These are phyloP conservation scores for Aureobasidium mangrovei DNA, from an alignment of 2,329 filamentous ascomycete genomes.

Conservation along the genomic window DNA sequence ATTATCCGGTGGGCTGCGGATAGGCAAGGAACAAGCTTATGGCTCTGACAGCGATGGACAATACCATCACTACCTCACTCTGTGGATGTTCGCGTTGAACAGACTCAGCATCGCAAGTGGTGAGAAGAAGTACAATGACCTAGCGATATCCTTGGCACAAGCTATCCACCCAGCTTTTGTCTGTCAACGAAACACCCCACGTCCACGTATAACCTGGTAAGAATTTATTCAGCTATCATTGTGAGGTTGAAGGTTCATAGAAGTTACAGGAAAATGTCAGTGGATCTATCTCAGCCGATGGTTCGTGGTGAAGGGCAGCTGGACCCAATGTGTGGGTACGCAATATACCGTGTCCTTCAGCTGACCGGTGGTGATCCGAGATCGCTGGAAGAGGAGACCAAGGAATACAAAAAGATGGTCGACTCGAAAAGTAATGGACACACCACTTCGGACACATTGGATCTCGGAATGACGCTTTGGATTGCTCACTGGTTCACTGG, in stretches of 20 bases:
- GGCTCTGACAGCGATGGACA: conserved; percentile 50
- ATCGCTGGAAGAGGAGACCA: conserved; percentile 42
- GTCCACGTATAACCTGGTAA: conserved; percentile 43
- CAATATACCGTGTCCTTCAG: conserved; percentile 43
- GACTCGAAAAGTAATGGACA: conserved; percentile 35
- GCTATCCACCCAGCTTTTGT: conserved; percentile 48
- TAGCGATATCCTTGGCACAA: conserved; percentile 44
- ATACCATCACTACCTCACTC: conserved; percentile 53
- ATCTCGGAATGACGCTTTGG: conserved; percentile 54
- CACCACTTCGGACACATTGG: conserved; percentile 43
- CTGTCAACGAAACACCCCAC: conserved; percentile 25
- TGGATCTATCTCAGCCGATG: conserved; percentile 39
- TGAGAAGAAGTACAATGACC: conserved; percentile 40
- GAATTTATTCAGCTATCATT: neutral
- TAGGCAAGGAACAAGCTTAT: conserved; percentile 44
- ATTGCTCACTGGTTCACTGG: conserved; percentile 43
- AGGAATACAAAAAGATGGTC: conserved; percentile 44
- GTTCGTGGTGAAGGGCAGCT: conserved; percentile 47
- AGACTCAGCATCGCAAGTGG: conserved; percentile 42
- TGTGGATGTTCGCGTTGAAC: conserved; percentile 57
- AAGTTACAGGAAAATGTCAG: conserved; percentile 37
- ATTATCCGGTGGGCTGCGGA: conserved; percentile 47
- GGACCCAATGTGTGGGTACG: conserved; percentile 48
- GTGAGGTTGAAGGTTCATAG: neutral
- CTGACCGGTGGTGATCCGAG: conserved; percentile 25